Evolutionary conservation across 2,329 filamentous ascomycete genomes (phyloP).

Genomic region (Venturia asperata): DNA sequence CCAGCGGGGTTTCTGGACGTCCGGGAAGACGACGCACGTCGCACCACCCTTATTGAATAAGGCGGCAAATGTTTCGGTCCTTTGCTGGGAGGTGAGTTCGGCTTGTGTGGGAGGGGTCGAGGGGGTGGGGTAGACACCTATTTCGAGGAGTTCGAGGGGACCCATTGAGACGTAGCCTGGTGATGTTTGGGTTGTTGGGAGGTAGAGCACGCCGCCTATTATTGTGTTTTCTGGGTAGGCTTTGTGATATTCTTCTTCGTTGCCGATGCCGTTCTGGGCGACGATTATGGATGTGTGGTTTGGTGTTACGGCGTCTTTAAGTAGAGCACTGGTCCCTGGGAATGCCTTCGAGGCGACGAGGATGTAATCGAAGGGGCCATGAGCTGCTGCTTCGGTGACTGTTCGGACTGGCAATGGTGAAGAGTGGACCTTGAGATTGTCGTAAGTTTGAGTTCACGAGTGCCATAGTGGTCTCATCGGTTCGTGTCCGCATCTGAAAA

Average conservation of each 20-base stretch:
- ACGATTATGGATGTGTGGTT: conserved; percentile 48
- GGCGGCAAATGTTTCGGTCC: conserved; percentile 34
- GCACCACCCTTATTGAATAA: conserved; percentile 40
- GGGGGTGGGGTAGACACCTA: conserved; percentile 31
- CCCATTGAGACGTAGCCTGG: conserved; percentile 43
- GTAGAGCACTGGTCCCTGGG: conserved; percentile 33
- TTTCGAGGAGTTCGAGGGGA: conserved; percentile 42
- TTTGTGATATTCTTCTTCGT: conserved; percentile 48
- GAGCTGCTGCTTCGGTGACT: conserved; percentile 31
- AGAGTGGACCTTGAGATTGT: conserved; percentile 24
- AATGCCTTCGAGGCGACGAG: conserved; percentile 43
- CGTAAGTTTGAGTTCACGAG: neutral
- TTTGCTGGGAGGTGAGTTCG: conserved; percentile 20
- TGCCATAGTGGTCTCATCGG: too few species aligned
- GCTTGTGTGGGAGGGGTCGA: conserved; percentile 31
- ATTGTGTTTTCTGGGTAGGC: conserved; percentile 48
- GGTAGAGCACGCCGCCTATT: conserved; percentile 50
- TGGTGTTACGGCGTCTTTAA: conserved; percentile 35
- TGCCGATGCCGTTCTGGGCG: conserved; percentile 55
- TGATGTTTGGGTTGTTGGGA: conserved; percentile 44
- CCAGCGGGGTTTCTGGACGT: conserved; percentile 54
- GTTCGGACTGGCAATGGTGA: conserved; percentile 31
- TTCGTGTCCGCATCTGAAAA: too few species aligned
- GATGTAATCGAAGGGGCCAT: conserved; percentile 40
- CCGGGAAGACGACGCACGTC: conserved; percentile 43